Percentiles rank a stretch among this genome's conserved stretches.
Conservation (phyloP, 257 asterid species). For the Osmanthus fragrans region DNA sequence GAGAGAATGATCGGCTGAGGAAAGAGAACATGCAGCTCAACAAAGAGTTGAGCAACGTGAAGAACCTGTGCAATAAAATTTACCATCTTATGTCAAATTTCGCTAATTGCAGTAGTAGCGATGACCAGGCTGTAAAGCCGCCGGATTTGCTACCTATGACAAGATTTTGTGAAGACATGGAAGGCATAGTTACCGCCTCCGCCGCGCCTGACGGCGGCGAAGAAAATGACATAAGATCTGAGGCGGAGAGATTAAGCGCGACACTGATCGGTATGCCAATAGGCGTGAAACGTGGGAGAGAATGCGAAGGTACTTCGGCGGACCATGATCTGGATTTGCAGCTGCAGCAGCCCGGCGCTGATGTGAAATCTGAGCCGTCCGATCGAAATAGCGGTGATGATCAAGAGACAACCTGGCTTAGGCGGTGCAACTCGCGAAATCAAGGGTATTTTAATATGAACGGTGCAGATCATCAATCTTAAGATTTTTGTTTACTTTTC, state of each 20-base stretch:
- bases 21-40: slow-evolving; percentile 73
- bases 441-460: slow-evolving; percentile 1
- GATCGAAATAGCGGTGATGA: slow-evolving; percentile 25
- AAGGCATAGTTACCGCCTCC: slow-evolving; percentile 10
- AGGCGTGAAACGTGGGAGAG: slow-evolving; percentile 43
- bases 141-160: slow-evolving; percentile 61
- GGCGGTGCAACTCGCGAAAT: slow-evolving; percentile 18
- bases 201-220: slow-evolving; percentile 28
- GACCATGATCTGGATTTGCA: slow-evolving; percentile 29
- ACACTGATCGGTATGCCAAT: slow-evolving; percentile 40
- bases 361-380: slow-evolving; percentile 37
- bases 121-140: slow-evolving; percentile 23
- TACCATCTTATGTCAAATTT: slow-evolving; percentile 63
- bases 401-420: slow-evolving; percentile 20
- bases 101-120: slow-evolving; percentile 18
- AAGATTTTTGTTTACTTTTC: background rate
- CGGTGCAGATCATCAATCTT: background rate
- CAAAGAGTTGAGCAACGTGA: slow-evolving; percentile 72
- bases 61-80: slow-evolving; percentile 62
- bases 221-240: slow-evolving; percentile 26
- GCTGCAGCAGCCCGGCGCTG: slow-evolving; percentile 33
- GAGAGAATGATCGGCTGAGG: slow-evolving; percentile 74
- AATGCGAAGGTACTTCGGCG: slow-evolving; percentile 4
- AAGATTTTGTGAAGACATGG: slow-evolving; percentile 35
- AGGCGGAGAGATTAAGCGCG: slow-evolving; percentile 24